Percentiles rank a stretch among this genome's conserved stretches.
These are phyloP conservation scores for Penicillium turbatum DNA, from an alignment of 495 filamentous ascomycete species.

Conservation along the genomic window DNA sequence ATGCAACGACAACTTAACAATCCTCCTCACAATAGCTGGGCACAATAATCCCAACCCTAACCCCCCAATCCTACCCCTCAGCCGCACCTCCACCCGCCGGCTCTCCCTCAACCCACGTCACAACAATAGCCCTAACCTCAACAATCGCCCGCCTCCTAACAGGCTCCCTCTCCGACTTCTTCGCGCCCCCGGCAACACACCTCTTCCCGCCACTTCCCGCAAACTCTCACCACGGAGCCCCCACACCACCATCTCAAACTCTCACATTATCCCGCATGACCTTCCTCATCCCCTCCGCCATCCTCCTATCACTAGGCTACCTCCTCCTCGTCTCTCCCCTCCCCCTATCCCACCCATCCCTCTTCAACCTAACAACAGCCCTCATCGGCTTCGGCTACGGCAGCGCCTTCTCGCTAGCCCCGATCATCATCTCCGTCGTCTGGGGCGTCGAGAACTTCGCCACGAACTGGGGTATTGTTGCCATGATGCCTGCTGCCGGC, in stretches of 20 bases:
- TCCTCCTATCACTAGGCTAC: conserved; percentile 73
- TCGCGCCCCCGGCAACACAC: conserved; percentile 63
- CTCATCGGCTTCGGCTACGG: conserved; percentile 88
- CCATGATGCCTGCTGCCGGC: conserved; percentile 80
- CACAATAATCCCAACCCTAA: conserved; percentile 83
- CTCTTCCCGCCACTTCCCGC: conserved; percentile 37
- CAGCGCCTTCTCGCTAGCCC: conserved; percentile 79
- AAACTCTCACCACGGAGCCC: conserved; percentile 16
- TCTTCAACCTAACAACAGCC: conserved; percentile 77
- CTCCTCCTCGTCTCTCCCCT: conserved; percentile 67
- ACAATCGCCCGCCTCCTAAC: conserved; percentile 83
- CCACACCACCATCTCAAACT: conserved; percentile 25
- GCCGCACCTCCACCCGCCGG: conserved; percentile 53
- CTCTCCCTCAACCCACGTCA: conserved; percentile 81
- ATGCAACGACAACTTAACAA: background rate
- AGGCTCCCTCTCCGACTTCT: conserved; percentile 79
- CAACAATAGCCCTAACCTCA: conserved; percentile 82
- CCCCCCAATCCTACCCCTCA: conserved; percentile 52
- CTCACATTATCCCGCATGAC: conserved; percentile 68
- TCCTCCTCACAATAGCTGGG: conserved; percentile 54
- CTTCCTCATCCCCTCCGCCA: conserved; percentile 71
- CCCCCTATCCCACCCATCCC: conserved; percentile 58
- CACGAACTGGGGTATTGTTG: conserved; percentile 95
- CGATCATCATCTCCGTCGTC: conserved; percentile 88
- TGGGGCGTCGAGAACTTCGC: conserved; percentile 99